Conservation (phyloP, 768 basidiomycete species). For the Boletellus ananiceps region DNA sequence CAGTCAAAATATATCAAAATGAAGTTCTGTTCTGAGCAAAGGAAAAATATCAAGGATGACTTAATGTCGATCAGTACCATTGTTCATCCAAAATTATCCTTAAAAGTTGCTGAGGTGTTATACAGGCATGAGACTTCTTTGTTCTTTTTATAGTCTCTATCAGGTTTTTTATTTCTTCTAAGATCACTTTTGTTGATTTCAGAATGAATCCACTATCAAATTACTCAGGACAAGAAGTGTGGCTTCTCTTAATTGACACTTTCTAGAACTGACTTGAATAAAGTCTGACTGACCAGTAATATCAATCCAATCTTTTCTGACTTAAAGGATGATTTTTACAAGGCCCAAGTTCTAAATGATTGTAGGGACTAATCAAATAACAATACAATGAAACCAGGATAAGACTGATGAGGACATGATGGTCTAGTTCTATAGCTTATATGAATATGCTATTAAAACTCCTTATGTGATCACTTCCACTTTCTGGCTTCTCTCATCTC, state of each 20-base stretch:
- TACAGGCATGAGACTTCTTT: no score
- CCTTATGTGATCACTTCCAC: no score
- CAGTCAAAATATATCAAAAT: background rate
- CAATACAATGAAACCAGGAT: no score
- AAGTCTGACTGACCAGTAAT: background rate
- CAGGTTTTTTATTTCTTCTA: background rate
- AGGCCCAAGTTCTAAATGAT: no score
- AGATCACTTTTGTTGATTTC: background rate
- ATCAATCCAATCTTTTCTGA: background rate
- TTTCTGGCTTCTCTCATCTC: no score
- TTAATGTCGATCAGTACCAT: background rate
- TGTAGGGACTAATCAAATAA: no score
- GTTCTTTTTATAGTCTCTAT: background rate
- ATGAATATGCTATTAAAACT: no score
- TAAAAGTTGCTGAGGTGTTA: background rate
- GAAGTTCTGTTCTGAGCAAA: slow-evolving; percentile 3
- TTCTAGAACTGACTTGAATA: slow-evolving; percentile 3
- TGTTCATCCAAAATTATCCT: background rate
- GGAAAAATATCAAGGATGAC: slow-evolving; percentile 5
- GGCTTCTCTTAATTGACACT: slow-evolving; percentile 5
- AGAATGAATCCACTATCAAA: background rate
- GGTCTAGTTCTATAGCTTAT: no score
- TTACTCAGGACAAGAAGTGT: background rate
- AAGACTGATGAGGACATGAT: no score
- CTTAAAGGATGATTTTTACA: background rate